phyloP scores from a whole-genome alignment of 2,329 filamentous ascomycete species.

The Xylogone sp. region DNA sequence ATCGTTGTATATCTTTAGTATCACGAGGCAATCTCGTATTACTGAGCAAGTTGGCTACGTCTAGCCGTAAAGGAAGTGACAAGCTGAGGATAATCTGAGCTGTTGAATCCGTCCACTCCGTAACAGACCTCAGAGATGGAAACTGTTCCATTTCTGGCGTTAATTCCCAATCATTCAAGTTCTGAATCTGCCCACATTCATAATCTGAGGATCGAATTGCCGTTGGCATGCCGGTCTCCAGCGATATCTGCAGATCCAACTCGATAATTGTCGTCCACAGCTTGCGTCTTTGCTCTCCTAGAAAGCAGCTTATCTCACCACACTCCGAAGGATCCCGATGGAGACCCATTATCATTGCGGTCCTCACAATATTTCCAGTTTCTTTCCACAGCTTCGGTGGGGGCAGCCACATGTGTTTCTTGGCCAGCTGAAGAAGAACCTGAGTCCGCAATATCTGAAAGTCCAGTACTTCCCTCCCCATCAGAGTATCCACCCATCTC shows the following conservation, averaged over 20 bases:
- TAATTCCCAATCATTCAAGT: constrained; percentile 24
- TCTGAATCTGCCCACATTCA: constrained; percentile 45
- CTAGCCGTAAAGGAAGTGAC: constrained; percentile 11
- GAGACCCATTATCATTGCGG: constrained; percentile 54
- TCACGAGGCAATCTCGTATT: constrained; percentile 8
- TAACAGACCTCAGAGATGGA: constrained; percentile 6
- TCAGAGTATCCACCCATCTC: not conserved
- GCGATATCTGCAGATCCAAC: constrained; percentile 45
- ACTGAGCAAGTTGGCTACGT: constrained; percentile 8
- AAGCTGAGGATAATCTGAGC: constrained; percentile 13
- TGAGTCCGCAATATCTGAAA: not conserved
- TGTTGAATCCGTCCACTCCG: constrained; percentile 12
- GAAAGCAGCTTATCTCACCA: constrained; percentile 40
- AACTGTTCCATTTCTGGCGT: constrained; percentile 12
- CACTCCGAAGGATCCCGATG: constrained; percentile 51
- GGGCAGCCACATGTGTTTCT: not conserved
- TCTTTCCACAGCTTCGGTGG: not conserved
- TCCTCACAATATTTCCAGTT: constrained; percentile 40
- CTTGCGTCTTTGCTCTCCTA: constrained; percentile 49
- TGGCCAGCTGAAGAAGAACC: not conserved
- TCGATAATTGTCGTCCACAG: constrained; percentile 54
- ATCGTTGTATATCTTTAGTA: not conserved
- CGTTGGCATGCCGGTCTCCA: constrained; percentile 47
- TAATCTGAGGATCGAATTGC: constrained; percentile 42
- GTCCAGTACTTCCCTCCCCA: not conserved